Percentiles rank a stretch among this genome's conserved stretches.
These are phyloP conservation scores for Gyromitra esculenta DNA, from an alignment of 2,329 filamentous ascomycete species.

Conservation along the genomic window DNA sequence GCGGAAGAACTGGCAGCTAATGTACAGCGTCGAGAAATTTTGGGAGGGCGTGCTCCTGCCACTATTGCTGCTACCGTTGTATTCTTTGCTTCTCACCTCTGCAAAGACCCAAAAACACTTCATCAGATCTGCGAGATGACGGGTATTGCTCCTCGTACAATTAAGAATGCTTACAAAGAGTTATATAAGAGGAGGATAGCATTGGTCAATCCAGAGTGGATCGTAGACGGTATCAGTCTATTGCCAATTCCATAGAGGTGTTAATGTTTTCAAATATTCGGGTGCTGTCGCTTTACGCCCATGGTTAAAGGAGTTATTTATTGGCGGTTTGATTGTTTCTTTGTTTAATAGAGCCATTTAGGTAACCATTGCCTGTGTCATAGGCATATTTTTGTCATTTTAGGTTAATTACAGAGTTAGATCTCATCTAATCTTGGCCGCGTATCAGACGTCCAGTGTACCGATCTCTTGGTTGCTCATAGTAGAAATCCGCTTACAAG, in stretches of 20 bases:
- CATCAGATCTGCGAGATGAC: not conserved
- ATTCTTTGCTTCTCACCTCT: not conserved
- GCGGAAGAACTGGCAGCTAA: not conserved
- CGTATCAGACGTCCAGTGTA: no score
- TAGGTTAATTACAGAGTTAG: no score
- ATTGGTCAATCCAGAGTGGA: constrained; percentile 11
- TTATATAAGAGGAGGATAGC: not conserved
- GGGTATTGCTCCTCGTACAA: not conserved
- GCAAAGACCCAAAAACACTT: not conserved
- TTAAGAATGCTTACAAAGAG: constrained; percentile 1
- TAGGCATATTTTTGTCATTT: no score
- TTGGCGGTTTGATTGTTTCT: no score
- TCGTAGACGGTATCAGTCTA: not conserved
- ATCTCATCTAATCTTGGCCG: no score
- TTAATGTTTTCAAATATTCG: not conserved
- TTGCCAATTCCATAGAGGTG: not conserved
- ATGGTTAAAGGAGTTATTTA: no score
- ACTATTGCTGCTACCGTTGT: not conserved
- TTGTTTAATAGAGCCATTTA: no score
- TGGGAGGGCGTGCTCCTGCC: not conserved
- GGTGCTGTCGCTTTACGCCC: not conserved
- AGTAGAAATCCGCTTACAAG: no score
- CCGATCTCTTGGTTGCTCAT: no score
- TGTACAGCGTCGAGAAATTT: not conserved
- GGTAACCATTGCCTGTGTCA: no score